A percentile compares a stretch with the other conserved stretches of the same genome.
These are phyloP conservation scores for Vanderwaltozyma yarrowii DNA, from an alignment of 805 yeast species.

Conservation along the genomic window DNA sequence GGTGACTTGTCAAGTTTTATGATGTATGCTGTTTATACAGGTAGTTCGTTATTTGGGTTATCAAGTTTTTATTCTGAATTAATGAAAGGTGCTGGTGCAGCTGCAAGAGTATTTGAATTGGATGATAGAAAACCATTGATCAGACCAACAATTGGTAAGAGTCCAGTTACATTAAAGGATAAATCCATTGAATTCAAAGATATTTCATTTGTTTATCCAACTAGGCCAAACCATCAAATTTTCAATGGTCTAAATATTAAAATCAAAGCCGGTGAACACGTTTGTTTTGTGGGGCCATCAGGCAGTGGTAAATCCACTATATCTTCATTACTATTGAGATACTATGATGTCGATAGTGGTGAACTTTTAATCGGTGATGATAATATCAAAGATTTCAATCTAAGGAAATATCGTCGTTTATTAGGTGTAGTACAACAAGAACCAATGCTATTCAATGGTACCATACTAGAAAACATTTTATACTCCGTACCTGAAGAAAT, in stretches of 20 bases:
- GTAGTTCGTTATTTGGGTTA: conserved; percentile 82
- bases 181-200: conserved; percentile 45
- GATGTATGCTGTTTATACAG: conserved; percentile 93
- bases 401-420: conserved; percentile 61
- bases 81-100: conserved; percentile 97
- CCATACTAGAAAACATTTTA: conserved; percentile 70
- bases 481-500: conserved; percentile 49
- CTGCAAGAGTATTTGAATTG: conserved; percentile 80
- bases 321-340: conserved; percentile 65
- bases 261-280: conserved; percentile 72
- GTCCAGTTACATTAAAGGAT: conserved; percentile 24
- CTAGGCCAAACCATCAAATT: conserved; percentile 61
- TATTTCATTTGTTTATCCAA: conserved; percentile 71
- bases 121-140: conserved; percentile 69
- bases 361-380: conserved; percentile 52
- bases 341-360: conserved; percentile 72
- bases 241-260: conserved; percentile 51
- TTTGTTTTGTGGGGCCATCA: conserved; percentile 93
- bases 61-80: conserved; percentile 87
- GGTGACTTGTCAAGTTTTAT: conserved; percentile 89
- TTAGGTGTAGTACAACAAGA: conserved; percentile 93
- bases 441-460: conserved; percentile 79
- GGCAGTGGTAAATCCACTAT: conserved; percentile 94
- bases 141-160: conserved; percentile 50
- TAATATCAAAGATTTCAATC: conserved; percentile 51